These are phyloP conservation scores for Penicillium hesseltinei DNA, from an alignment of 2,329 filamentous ascomycete genomes.

Conservation along the genomic window DNA sequence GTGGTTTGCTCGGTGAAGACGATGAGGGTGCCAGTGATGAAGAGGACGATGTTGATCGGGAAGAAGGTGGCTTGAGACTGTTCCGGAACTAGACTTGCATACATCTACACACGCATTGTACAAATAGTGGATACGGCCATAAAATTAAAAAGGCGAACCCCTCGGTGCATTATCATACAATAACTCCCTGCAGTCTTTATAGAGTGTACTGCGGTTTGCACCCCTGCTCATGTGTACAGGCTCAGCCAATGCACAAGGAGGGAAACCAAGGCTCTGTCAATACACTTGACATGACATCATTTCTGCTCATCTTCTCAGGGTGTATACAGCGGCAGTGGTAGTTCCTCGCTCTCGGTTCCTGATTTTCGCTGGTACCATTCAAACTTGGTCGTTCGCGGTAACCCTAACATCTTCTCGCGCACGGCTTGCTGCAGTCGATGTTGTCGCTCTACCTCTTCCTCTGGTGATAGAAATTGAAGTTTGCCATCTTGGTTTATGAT, in stretches of 20 bases:
- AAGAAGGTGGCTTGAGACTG: conserved; percentile 35
- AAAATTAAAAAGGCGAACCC: conserved; percentile 1
- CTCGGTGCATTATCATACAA: conserved; percentile 4
- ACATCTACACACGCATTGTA: conserved; percentile 3
- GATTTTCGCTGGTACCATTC: conserved; percentile 4
- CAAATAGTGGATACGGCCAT: conserved; percentile 7
- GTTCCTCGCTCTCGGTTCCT: not conserved
- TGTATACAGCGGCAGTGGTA: conserved; percentile 4
- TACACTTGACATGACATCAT: not conserved
- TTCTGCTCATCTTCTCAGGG: conserved; percentile 1
- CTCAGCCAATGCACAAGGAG: not conserved
- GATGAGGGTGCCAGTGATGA: conserved; percentile 48
- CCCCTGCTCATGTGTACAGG: not conserved
- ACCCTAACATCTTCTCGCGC: conserved; percentile 27
- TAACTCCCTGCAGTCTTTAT: not conserved
- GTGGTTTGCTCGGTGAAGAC: conserved; percentile 62
- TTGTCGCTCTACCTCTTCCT: conserved; percentile 25
- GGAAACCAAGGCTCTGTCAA: not conserved
- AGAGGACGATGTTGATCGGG: conserved; percentile 31
- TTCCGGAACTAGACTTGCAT: conserved; percentile 28
- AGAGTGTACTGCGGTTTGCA: not conserved
- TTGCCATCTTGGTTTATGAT: conserved; percentile 25
- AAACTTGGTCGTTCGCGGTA: conserved; percentile 24
- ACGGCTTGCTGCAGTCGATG: conserved; percentile 21
- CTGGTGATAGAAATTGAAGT: conserved; percentile 26